Evolutionary conservation across 257 asterid genomes (phyloP).

Genomic region (Cordia subcordata): DNA sequence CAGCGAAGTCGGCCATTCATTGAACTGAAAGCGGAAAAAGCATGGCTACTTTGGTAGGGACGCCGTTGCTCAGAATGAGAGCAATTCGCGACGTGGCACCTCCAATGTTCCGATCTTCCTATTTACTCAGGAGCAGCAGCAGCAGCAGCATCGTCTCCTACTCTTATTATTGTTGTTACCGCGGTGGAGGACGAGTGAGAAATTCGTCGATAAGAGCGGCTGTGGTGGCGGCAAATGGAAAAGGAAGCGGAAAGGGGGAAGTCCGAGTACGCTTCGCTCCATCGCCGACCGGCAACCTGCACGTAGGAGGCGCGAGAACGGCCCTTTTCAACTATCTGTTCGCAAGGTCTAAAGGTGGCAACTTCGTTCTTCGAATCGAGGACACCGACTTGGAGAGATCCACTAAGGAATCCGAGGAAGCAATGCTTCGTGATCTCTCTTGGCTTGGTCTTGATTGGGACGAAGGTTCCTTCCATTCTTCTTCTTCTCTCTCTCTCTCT

Average conservation of each 20-base stretch:
- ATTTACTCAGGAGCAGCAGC: not conserved
- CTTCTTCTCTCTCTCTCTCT: not conserved
- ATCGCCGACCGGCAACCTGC: slow-evolving; percentile 97
- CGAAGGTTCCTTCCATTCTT: slow-evolving; percentile 49
- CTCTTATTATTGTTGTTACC: not conserved
- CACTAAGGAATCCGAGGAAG: slow-evolving; percentile 91
- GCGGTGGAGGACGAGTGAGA: slow-evolving; percentile 24
- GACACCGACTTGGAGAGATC: slow-evolving; percentile 95
- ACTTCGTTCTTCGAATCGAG: slow-evolving; percentile 83
- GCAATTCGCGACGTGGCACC: slow-evolving; percentile 19
- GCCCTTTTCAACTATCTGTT: slow-evolving; percentile 91
- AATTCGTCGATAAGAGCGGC: slow-evolving; percentile 39
- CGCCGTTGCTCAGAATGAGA: slow-evolving; percentile 12
- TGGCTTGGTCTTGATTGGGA: slow-evolving; percentile 98
- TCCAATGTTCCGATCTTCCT: slow-evolving; percentile 20
- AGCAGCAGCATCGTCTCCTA: slow-evolving; percentile 6
- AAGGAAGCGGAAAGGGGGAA: too few relatives aligned
- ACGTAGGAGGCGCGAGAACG: slow-evolving; percentile 97
- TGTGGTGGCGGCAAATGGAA: not conserved
- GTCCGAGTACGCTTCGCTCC: slow-evolving; percentile 95
- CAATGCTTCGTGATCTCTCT: slow-evolving; percentile 81
- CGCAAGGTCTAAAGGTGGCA: slow-evolving; percentile 88
- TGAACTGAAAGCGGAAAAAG: not conserved
- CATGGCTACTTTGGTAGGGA: slow-evolving; percentile 6
- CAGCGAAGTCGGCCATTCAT: not conserved